Conservation (phyloP, 2,329 filamentous ascomycete genomes). For the Colletotrichum costaricense region DNA sequence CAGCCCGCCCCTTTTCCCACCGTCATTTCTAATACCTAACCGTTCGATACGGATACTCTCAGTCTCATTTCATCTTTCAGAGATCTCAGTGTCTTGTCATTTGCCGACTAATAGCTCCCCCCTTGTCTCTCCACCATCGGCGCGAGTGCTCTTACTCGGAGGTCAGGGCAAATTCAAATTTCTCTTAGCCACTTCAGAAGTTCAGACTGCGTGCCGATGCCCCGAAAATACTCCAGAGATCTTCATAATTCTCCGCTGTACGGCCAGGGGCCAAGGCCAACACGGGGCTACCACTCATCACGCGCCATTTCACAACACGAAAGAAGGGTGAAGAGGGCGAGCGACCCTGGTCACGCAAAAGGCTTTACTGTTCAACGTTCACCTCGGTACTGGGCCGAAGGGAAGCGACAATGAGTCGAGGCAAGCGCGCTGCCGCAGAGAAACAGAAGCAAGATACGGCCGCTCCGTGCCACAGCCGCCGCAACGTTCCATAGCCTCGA, state of each 20-base stretch:
- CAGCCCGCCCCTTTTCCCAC: constrained; percentile 5
- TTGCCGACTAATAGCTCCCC: background rate
- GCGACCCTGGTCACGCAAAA: background rate
- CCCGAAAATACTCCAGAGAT: constrained; percentile 28
- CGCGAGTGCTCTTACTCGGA: background rate
- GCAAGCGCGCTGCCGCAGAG: background rate
- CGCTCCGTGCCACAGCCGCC: background rate
- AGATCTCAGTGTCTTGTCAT: background rate
- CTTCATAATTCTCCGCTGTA: constrained; percentile 33
- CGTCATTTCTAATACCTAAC: background rate
- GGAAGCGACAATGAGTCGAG: background rate
- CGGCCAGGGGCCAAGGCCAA: constrained; percentile 15
- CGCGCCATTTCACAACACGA: constrained; percentile 30
- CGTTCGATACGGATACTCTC: background rate
- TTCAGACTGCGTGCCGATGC: constrained; percentile 2
- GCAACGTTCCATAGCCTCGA: constrained; percentile 23
- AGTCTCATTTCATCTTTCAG: background rate
- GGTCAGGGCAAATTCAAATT: background rate
- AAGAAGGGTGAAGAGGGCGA: background rate
- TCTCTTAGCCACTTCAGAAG: constrained; percentile 8
- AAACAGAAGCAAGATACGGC: background rate
- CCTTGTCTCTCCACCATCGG: constrained; percentile 9
- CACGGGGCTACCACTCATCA: constrained; percentile 15
- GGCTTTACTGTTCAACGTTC: background rate
- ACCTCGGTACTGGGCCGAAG: background rate